Evolutionary conservation across 1,284 basidiomycete genomes (phyloP).

Genomic region (Naganishia cerealis): DNA sequence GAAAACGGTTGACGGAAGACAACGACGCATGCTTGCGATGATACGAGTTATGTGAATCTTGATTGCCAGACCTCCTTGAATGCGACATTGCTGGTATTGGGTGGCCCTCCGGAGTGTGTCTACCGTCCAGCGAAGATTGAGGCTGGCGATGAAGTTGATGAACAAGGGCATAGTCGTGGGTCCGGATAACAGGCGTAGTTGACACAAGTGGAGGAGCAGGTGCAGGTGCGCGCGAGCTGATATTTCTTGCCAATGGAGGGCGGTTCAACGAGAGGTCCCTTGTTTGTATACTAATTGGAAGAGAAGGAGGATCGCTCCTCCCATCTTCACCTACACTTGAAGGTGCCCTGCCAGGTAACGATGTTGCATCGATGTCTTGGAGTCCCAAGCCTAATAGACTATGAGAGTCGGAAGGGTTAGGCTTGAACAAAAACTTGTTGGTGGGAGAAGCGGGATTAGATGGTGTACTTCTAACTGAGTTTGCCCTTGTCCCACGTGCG

Average conservation of each 20-base stretch:
- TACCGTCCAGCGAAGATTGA: background rate
- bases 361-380: slow-evolving; percentile 1
- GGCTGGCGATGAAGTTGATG: slow-evolving; percentile 12
- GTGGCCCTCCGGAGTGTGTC: slow-evolving; percentile 12
- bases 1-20: slow-evolving; percentile 26
- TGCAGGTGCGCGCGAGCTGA: slow-evolving; percentile 24
- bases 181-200: slow-evolving; percentile 31
- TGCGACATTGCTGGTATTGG: slow-evolving; percentile 14
- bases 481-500: background rate
- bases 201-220: slow-evolving; percentile 35
- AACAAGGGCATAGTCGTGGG: slow-evolving; percentile 28
- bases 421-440: slow-evolving; percentile 7
- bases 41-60: slow-evolving; percentile 3
- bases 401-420: slow-evolving; percentile 2
- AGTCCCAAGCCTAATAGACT: slow-evolving; percentile 21
- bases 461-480: slow-evolving; percentile 5
- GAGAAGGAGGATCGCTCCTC: slow-evolving; percentile 13
- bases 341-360: background rate
- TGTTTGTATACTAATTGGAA: slow-evolving; percentile 19
- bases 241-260: slow-evolving; percentile 14
- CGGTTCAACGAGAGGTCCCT: slow-evolving; percentile 5
- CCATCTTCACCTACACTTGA: background rate
- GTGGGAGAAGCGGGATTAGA: slow-evolving; percentile 22
- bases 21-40: slow-evolving; percentile 26
- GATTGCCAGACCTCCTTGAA: background rate